Conservation (phyloP, 169 alveolate species). For the Perkinsus olseni region DNA sequence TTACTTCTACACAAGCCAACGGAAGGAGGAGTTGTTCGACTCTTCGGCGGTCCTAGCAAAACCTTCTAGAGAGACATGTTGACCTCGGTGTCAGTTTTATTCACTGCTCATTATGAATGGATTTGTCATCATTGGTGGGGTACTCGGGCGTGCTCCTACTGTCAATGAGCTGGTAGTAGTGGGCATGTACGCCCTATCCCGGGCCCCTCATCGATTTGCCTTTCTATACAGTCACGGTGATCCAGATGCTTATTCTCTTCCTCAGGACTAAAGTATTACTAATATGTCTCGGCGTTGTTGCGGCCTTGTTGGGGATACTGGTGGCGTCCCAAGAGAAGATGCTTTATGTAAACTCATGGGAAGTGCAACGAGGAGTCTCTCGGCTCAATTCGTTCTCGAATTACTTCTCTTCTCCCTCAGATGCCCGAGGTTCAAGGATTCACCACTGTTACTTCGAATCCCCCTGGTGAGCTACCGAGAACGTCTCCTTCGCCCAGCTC, state of each 20-base stretch:
- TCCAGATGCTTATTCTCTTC: not conserved
- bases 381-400: not conserved
- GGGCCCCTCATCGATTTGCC: too few relatives aligned
- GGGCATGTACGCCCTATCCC: too few relatives aligned
- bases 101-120: not conserved
- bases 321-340: not conserved
- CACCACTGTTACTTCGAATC: not conserved
- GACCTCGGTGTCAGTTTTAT: not conserved
- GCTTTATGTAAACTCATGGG: not conserved
- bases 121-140: not conserved
- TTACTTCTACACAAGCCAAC: too few relatives aligned
- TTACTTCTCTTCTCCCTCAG: not conserved
- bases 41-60: not conserved
- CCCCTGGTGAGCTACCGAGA: not conserved
- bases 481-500: not conserved
- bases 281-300: not conserved
- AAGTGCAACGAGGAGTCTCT: not conserved
- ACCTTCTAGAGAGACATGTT: too few relatives aligned
- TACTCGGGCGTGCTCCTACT: not conserved
- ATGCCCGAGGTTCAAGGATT: not conserved
- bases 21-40: too few relatives aligned
- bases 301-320: not conserved
- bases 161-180: not conserved
- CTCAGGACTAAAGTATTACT: not conserved
- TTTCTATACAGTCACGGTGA: too few relatives aligned